Base-by-base conservation (phyloP, 306 rosid genomes). In the Morella rubra region DNA sequence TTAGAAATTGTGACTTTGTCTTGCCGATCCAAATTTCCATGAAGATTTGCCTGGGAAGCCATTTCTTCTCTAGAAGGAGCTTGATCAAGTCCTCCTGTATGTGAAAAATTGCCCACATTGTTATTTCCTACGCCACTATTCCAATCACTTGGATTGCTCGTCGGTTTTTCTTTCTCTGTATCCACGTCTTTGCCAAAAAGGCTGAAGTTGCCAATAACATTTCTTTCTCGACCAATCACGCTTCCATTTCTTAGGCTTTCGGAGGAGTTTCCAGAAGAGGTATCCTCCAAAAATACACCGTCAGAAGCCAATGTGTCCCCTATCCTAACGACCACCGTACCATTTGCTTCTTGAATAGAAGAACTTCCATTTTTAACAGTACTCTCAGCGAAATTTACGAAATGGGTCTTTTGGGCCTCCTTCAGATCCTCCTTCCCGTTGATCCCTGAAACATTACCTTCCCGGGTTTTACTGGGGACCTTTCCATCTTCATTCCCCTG, bases 321-420 rank as follows among this genome's bases (percentile, higher is more conserved):
- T 5, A 44, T 77, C 40, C n/a, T 79, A 18, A 42, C 16, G 67
- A 44, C 45, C 16, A 59, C 24, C 6, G 81, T 27, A 47, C 44
- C 61, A 9, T 82, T 82, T 4, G 15, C 58, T 44, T 5, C 83
- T 69, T 68, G 83, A 76, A 2, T 66, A 53, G 46, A 64, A 76
- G 73, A 51, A 83, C 84, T 87, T 73, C 71, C 84, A 78, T 84
- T 83, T 49, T 59, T 58, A 55, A 54, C 64, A 74, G 62, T 2
- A 32, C 37, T 51, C 22, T 79, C 54, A 6, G 55, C 64, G 12
- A 65, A 72, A 84, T 82, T 81, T 27, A 49, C 78, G 59, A 67
- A 68, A 52, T 50, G 86, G 72, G 78, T 62, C 73, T 15, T 72
- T 10, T 18, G n/a, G 44, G 5, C 18, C 50, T 5, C 73, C 27